Conservation (phyloP, 2,329 filamentous ascomycete species). For the Aquanectria penicillioides region DNA sequence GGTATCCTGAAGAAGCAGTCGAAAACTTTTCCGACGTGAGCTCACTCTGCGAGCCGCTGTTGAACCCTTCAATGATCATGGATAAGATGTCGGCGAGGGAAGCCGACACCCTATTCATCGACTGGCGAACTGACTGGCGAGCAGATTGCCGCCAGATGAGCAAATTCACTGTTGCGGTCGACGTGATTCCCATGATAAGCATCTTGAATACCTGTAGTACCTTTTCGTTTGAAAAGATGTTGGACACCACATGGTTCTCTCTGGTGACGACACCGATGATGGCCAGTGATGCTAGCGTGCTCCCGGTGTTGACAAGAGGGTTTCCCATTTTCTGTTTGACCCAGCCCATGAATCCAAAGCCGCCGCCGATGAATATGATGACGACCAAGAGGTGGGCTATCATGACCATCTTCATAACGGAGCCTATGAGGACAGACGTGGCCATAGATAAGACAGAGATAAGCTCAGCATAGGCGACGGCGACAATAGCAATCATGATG, state of each 20-base stretch:
- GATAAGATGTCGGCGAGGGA: slow-evolving; percentile 84
- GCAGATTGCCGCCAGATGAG: slow-evolving; percentile 83
- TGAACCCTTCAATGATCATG: slow-evolving; percentile 82
- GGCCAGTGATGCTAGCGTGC: slow-evolving; percentile 85
- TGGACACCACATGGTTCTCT: slow-evolving; percentile 87
- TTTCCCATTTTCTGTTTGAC: slow-evolving; percentile 81
- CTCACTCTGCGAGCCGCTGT: slow-evolving; percentile 83
- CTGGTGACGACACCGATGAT: slow-evolving; percentile 92
- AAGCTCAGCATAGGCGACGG: slow-evolving; percentile 76
- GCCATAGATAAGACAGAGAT: slow-evolving; percentile 87
- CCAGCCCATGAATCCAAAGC: slow-evolving; percentile 89
- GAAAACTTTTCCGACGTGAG: slow-evolving; percentile 73
- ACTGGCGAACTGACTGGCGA: slow-evolving; percentile 74
- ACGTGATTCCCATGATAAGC: slow-evolving; percentile 78
- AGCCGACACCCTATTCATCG: slow-evolving; percentile 76
- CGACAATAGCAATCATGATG: slow-evolving; percentile 77
- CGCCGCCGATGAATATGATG: slow-evolving; percentile 84
- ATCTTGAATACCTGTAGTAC: slow-evolving; percentile 85
- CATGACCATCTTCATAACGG: slow-evolving; percentile 70
- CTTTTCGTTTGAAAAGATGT: slow-evolving; percentile 83
- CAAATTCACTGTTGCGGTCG: slow-evolving; percentile 77
- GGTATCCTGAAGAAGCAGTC: slow-evolving; percentile 70
- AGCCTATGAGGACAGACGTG: slow-evolving; percentile 80
- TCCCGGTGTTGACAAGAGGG: slow-evolving; percentile 84
- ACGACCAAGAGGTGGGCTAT: slow-evolving; percentile 84